A percentile compares a stretch with the other conserved stretches of the same genome.
Conservation (phyloP, 2,329 filamentous ascomycete genomes). For the Periconia sp. region DNA sequence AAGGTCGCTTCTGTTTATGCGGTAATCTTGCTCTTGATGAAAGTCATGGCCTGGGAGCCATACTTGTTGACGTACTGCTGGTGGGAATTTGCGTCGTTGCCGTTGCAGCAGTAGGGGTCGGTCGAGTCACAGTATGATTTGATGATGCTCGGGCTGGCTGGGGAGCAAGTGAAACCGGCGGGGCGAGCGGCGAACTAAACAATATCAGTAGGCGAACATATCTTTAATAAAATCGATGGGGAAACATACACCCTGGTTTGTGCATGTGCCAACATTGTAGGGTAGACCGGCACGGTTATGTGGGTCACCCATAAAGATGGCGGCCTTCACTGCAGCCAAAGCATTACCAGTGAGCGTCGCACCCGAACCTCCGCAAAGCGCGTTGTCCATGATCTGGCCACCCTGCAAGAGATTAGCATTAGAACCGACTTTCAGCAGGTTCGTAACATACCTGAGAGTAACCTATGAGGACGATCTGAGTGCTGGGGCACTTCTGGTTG, state of each 20-base stretch:
- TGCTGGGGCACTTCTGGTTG: conserved; percentile 62
- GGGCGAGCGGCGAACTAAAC: conserved; percentile 69
- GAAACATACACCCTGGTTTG: conserved; percentile 61
- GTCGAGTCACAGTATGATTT: conserved; percentile 69
- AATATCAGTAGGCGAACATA: too few species aligned
- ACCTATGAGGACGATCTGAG: conserved; percentile 66
- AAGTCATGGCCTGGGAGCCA: conserved; percentile 63
- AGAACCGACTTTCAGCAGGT: not conserved
- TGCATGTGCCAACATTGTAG: conserved; percentile 68
- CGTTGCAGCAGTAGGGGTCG: conserved; percentile 72
- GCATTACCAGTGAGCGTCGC: conserved; percentile 56
- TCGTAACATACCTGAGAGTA: conserved; percentile 62
- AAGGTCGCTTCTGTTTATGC: conserved; percentile 21
- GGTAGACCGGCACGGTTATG: conserved; percentile 61
- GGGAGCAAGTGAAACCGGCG: conserved; percentile 61
- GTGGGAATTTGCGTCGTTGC: conserved; percentile 65
- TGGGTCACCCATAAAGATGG: conserved; percentile 70
- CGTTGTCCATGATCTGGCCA: conserved; percentile 68
- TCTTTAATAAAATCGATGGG: too few species aligned
- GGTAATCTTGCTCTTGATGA: conserved; percentile 62
- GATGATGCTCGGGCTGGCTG: conserved; percentile 60
- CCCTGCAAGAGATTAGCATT: conserved; percentile 51
- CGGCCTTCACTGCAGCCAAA: conserved; percentile 64
- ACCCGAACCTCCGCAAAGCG: conserved; percentile 63
- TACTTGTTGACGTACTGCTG: conserved; percentile 68